Evolutionary conservation across 345 rosid species (phyloP).

Genomic region (Citrus medica): DNA sequence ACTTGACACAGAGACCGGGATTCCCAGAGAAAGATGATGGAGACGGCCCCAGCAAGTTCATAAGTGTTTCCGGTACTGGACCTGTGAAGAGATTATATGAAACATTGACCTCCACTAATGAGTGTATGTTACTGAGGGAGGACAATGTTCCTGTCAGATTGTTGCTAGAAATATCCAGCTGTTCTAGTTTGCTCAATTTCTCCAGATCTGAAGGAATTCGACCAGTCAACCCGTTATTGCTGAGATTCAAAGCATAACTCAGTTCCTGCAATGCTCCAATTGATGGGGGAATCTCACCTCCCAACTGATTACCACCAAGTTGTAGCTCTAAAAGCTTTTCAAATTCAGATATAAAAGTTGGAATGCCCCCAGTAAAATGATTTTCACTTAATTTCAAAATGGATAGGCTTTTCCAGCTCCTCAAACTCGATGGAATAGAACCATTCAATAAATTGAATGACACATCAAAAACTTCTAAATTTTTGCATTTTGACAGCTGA

Average conservation of each 20-base stretch:
- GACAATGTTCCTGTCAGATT: conserved; percentile 57
- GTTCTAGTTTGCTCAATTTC: conserved; percentile 36
- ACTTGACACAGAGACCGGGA: conserved; percentile 54
- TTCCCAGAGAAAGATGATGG: conserved; percentile 54
- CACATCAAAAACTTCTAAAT: conserved; percentile 45
- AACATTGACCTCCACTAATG: conserved; percentile 47
- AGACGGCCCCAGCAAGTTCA: conserved; percentile 31
- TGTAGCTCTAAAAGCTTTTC: conserved; percentile 44
- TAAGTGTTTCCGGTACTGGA: conserved; percentile 49
- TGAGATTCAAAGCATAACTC: conserved; percentile 56
- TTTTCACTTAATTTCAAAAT: conserved; percentile 56
- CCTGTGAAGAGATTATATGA: conserved; percentile 67
- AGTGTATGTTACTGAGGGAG: conserved; percentile 31
- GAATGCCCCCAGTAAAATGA: conserved; percentile 63
- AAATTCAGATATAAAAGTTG: conserved; percentile 49
- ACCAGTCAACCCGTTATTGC: conserved; percentile 56
- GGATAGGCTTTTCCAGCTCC: conserved; percentile 45
- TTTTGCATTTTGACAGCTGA: conserved; percentile 48
- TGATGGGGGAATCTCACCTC: conserved; percentile 63
- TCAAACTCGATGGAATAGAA: conserved; percentile 45
- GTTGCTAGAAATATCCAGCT: conserved; percentile 62
- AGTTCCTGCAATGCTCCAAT: conserved; percentile 48
- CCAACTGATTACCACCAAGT: conserved; percentile 59
- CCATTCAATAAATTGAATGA: conserved; percentile 64
- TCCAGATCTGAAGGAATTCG: conserved; percentile 48